A percentile compares a stretch with the other conserved stretches of the same genome.
phyloP scores from a whole-genome alignment of 1,284 basidiomycete species.

The Ganoderma multipileum region DNA sequence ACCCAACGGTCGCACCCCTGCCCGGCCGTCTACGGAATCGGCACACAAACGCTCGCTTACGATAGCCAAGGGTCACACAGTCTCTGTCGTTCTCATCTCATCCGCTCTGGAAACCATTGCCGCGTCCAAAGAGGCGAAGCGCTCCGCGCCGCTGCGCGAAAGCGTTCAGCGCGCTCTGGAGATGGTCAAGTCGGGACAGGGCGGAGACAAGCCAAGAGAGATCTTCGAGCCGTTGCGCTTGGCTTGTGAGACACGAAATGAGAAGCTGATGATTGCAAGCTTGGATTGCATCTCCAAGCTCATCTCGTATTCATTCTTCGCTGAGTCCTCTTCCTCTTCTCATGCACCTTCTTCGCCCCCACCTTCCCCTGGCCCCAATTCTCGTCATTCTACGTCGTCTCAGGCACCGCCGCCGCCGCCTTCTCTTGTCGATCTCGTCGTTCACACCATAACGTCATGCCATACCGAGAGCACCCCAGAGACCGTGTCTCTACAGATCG shows the following conservation, averaged over 20 bases:
- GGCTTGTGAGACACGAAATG: conserved; percentile 91
- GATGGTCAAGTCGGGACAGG: conserved; percentile 76
- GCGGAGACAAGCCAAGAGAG: conserved; percentile 77
- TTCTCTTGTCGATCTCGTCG: conserved; percentile 89
- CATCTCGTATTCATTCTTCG: conserved; percentile 95
- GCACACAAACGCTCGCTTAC: conserved; percentile 70
- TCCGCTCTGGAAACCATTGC: conserved; percentile 90
- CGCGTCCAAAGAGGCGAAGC: conserved; percentile 89
- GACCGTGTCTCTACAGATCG: conserved; percentile 91
- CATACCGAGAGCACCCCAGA: conserved; percentile 90
- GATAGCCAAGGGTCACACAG: conserved; percentile 72
- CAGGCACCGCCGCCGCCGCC: conserved; percentile 62
- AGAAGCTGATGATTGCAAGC: conserved; percentile 93
- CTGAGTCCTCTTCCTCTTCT: conserved; percentile 58
- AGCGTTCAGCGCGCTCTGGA: conserved; percentile 86
- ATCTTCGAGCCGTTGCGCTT: conserved; percentile 93
- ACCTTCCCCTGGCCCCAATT: conserved; percentile 65
- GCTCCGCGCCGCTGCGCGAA: conserved; percentile 81
- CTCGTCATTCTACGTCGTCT: conserved; percentile 52
- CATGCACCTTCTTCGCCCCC: conserved; percentile 66
- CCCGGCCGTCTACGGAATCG: conserved; percentile 35
- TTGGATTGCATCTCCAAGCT: conserved; percentile 96
- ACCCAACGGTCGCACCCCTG: conserved; percentile 33
- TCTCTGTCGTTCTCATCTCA: conserved; percentile 82
- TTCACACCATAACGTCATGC: conserved; percentile 92